Percentiles rank a stretch among this genome's conserved stretches.
phyloP scores from a whole-genome alignment of 2,329 filamentous ascomycete genomes.

The Hypoxylon rubiginosum region DNA sequence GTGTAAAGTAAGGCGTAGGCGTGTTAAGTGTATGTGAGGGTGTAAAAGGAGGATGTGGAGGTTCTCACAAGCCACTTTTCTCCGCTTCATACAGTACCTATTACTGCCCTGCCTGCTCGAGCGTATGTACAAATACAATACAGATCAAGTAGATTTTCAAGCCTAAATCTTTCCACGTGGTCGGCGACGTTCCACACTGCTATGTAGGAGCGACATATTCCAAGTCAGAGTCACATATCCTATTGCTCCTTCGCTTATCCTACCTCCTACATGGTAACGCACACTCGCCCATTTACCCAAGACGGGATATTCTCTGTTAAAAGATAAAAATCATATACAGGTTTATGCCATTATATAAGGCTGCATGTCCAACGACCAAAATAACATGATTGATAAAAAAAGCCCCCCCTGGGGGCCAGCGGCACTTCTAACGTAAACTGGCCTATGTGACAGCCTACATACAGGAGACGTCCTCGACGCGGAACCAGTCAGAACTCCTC shows the following conservation, averaged over 20 bases:
- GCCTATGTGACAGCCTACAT: slow-evolving; percentile 34
- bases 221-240: background rate
- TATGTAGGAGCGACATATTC: slow-evolving; percentile 3
- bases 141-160: slow-evolving; percentile 16
- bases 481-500: slow-evolving; percentile 26
- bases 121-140: slow-evolving; percentile 21
- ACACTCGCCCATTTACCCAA: slow-evolving; percentile 2
- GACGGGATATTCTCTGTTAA: slow-evolving; percentile 20
- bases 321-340: background rate
- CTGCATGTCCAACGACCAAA: slow-evolving; percentile 21
- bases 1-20: slow-evolving; percentile 14
- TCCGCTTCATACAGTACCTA: slow-evolving; percentile 39
- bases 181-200: slow-evolving; percentile 37
- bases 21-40: slow-evolving; percentile 10
- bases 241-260: slow-evolving; percentile 15
- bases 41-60: slow-evolving; percentile 16
- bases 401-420: slow-evolving; percentile 21
- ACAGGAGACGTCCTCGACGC: slow-evolving; percentile 12
- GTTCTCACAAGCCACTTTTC: slow-evolving; percentile 34
- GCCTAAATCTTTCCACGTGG: slow-evolving; percentile 38
- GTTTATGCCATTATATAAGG: slow-evolving; percentile 21
- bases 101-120: slow-evolving; percentile 8
- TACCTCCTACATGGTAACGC: background rate
- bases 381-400: slow-evolving; percentile 16
- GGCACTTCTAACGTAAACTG: slow-evolving; percentile 31